Percentiles rank a stretch among this genome's conserved stretches.
Conservation (phyloP, 176 grass and related monocot species). For the Juncus inflexus region DNA sequence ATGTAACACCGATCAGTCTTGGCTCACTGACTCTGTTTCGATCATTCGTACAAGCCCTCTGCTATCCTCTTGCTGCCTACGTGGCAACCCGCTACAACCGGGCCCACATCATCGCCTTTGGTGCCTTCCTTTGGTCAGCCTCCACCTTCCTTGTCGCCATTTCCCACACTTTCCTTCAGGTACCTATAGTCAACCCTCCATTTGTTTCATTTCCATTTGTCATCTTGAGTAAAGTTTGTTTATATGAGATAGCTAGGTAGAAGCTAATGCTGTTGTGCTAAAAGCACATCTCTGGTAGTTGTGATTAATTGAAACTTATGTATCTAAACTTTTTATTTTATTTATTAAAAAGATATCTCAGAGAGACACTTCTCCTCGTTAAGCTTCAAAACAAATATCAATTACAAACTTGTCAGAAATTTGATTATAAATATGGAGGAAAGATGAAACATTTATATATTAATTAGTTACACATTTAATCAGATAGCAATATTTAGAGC, state of each 20-base stretch:
- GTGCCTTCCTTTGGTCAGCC: conserved; percentile 37
- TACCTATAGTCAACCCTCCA: not conserved
- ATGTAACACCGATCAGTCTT: conserved; percentile 45
- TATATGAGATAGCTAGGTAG: too few species aligned
- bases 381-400: too few species aligned
- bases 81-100: conserved; percentile 51
- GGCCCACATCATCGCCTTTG: conserved; percentile 36
- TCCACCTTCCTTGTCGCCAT: conserved; percentile 48
- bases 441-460: not conserved
- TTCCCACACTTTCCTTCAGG: conserved; percentile 60
- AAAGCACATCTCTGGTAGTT: too few species aligned
- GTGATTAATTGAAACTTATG: too few species aligned
- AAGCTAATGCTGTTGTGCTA: too few species aligned
- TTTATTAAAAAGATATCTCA: too few species aligned
- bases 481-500: conserved; percentile 68
- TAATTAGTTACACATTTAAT: not conserved
- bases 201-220: not conserved
- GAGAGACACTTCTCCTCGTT: too few species aligned
- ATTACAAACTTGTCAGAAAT: too few species aligned
- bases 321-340: too few species aligned
- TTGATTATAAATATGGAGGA: not conserved
- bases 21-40: conserved; percentile 70
- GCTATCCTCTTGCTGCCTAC: conserved; percentile 73
- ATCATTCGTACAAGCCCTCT: conserved; percentile 58
- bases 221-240: too few species aligned